A percentile compares a stretch with the other conserved stretches of the same genome.
Evolutionary conservation across 805 yeast genomes (phyloP).

Genomic region (baker's yeast (Saccharomyces cerevisiae)): DNA sequence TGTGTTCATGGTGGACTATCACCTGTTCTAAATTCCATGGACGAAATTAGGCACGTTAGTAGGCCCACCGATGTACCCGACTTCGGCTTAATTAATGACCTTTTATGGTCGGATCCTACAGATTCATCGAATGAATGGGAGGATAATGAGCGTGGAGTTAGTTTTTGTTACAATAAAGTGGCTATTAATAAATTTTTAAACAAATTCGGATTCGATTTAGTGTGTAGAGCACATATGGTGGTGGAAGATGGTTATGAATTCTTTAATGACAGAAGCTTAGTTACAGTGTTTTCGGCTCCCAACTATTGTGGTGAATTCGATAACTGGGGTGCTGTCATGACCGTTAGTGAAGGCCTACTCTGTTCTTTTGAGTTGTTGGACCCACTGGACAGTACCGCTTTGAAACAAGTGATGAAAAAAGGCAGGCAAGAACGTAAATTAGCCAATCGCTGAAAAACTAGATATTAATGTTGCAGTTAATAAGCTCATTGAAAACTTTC

Average conservation of each 20-base stretch:
- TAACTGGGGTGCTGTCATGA: constrained; percentile 97
- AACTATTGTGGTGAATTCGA: constrained; percentile 49
- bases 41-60: constrained; percentile 59
- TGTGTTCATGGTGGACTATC: constrained; percentile 81
- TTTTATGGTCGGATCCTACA: constrained; percentile 78
- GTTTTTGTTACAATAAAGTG: constrained; percentile 63
- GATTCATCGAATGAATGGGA: constrained; percentile 53
- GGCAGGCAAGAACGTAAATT: constrained; percentile 76
- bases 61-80: constrained; percentile 82
- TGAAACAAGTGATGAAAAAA: constrained; percentile 86
- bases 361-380: constrained; percentile 90
- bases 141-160: constrained; percentile 74
- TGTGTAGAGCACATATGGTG: constrained; percentile 81
- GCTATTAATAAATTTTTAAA: constrained; percentile 59
- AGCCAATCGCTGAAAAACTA: constrained; percentile 31
- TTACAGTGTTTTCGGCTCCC: constrained; percentile 74
- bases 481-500: not conserved
- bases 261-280: constrained; percentile 60
- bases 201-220: constrained; percentile 60
- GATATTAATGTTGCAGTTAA: not conserved
- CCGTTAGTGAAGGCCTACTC: constrained; percentile 81
- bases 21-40: constrained; percentile 54
- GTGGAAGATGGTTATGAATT: constrained; percentile 84
- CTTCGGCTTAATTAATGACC: constrained; percentile 64
- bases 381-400: constrained; percentile 85